Conservation (phyloP, 768 basidiomycete genomes). For the Suillus luteus region DNA sequence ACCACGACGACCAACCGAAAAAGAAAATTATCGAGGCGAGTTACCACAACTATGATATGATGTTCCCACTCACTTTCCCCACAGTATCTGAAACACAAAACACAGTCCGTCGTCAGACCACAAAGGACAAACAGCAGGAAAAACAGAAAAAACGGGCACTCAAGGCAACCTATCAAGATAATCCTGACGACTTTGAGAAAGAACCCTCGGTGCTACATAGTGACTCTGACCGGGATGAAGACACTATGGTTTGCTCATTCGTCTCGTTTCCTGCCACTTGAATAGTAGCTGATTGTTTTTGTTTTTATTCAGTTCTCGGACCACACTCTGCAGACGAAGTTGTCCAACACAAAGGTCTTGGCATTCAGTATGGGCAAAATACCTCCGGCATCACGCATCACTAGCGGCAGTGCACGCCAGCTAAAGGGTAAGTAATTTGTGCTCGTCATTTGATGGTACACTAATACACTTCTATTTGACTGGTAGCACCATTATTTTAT, state of each 20-base stretch:
- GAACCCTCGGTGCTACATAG: not conserved
- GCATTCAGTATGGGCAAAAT: not conserved
- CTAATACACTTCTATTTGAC: conserved; percentile 1
- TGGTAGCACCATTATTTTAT: not conserved
- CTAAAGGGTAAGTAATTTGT: not conserved
- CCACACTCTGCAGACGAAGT: not conserved
- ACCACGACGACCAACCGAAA: not conserved
- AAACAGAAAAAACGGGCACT: not conserved
- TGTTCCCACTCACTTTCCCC: not conserved
- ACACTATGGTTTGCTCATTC: not conserved
- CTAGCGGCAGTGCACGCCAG: not conserved
- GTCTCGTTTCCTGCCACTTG: not conserved
- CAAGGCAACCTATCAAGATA: not conserved
- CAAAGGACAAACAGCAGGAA: not conserved
- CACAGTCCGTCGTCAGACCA: not conserved
- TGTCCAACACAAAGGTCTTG: conserved; percentile 1
- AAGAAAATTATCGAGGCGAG: not conserved
- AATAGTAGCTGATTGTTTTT: not conserved
- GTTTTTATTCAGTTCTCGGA: not conserved
- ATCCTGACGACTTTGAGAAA: not conserved
- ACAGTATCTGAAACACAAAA: not conserved
- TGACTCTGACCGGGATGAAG: not conserved
- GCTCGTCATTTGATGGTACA: not conserved
- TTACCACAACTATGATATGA: not conserved
- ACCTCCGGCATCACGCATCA: not conserved